These are phyloP conservation scores for Colletotrichum lindemuthianum DNA, from an alignment of 2,329 filamentous ascomycete species.

Conservation along the genomic window DNA sequence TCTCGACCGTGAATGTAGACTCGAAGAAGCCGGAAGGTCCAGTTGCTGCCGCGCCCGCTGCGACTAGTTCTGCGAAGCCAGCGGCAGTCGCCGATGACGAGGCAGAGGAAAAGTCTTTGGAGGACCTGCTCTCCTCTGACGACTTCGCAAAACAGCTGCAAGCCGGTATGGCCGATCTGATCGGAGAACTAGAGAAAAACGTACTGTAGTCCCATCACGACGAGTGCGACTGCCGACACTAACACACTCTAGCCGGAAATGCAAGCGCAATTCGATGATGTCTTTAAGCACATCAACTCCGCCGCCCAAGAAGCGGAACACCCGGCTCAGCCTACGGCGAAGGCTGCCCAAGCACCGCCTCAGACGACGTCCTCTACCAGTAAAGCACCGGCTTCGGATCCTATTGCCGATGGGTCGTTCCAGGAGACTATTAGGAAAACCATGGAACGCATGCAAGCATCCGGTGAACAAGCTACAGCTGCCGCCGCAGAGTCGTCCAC, in stretches of 20 bases:
- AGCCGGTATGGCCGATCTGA: slow-evolving; percentile 85
- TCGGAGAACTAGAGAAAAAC: slow-evolving; percentile 73
- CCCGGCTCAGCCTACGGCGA: slow-evolving; percentile 35
- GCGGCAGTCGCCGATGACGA: slow-evolving; percentile 38
- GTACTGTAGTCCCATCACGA: not conserved
- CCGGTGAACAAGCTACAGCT: slow-evolving; percentile 84
- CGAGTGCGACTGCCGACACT: not conserved
- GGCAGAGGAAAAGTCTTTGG: slow-evolving; percentile 41
- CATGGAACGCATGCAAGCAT: slow-evolving; percentile 95
- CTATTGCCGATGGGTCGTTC: slow-evolving; percentile 73
- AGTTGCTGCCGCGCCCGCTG: not conserved
- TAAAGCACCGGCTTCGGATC: slow-evolving; percentile 41
- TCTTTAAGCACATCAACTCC: slow-evolving; percentile 77
- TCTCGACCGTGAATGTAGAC: slow-evolving; percentile 73
- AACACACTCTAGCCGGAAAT: slow-evolving; percentile 68
- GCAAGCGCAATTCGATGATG: slow-evolving; percentile 80
- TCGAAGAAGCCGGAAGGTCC: slow-evolving; percentile 49
- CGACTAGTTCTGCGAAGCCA: slow-evolving; percentile 40
- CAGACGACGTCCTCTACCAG: slow-evolving; percentile 38
- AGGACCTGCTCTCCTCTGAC: slow-evolving; percentile 70
- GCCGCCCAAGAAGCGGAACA: slow-evolving; percentile 49
- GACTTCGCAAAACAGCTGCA: slow-evolving; percentile 90
- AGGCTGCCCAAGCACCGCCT: slow-evolving; percentile 39
- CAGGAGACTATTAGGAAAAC: slow-evolving; percentile 93
- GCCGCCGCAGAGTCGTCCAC: slow-evolving; percentile 73